phyloP scores from a whole-genome alignment of 306 rosid genomes.

The Acacia confusa region DNA sequence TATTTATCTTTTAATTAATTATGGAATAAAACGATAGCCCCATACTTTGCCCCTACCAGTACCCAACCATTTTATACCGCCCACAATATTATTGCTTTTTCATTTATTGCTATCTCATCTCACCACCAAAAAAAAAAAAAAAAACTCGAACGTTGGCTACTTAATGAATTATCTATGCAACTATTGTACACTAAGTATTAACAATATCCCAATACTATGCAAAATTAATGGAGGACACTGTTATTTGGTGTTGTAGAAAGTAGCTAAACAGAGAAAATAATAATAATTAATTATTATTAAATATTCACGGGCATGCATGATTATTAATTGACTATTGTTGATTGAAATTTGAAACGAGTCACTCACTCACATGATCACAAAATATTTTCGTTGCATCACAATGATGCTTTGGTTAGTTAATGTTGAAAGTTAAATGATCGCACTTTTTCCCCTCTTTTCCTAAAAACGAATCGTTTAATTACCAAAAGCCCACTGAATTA shows the following conservation, averaged over 20 bases:
- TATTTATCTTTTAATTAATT: too few species aligned
- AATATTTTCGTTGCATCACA: neutral
- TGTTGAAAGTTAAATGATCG: neutral
- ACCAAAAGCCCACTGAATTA: neutral
- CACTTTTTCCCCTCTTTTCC: neutral
- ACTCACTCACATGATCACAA: neutral
- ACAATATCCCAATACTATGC: neutral
- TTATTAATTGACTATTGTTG: slow-evolving; percentile 9
- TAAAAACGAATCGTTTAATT: neutral
- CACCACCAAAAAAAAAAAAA: neutral
- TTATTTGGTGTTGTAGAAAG: neutral
- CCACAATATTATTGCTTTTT: neutral
- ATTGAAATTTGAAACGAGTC: slow-evolving; percentile 24
- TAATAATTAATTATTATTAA: neutral
- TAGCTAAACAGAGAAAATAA: neutral
- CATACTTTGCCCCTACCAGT: too few species aligned
- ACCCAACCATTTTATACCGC: slow-evolving; percentile 39
- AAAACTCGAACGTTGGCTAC: neutral
- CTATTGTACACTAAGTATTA: neutral
- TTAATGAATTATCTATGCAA: neutral
- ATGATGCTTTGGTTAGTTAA: neutral
- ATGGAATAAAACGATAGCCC: too few species aligned
- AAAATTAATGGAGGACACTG: neutral
- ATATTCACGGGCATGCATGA: slow-evolving; percentile 34
- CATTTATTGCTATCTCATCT: neutral